These are phyloP conservation scores for Yarrowia divulgata DNA, from an alignment of 805 yeast genomes.

Conservation along the genomic window DNA sequence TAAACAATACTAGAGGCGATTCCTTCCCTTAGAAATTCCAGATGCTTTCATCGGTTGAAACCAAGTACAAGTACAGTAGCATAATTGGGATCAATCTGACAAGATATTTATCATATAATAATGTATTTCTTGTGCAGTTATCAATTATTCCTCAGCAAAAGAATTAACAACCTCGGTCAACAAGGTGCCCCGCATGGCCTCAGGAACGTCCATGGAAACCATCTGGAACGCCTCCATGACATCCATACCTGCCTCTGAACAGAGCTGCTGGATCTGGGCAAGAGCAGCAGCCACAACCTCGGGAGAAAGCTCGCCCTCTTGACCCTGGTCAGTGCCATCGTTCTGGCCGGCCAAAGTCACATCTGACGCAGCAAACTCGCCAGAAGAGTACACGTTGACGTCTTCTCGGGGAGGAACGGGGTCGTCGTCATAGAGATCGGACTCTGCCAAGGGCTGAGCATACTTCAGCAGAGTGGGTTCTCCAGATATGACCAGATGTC, in stretches of 20 bases:
- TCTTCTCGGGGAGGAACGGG: constrained; percentile 32
- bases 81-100: too few relatives aligned
- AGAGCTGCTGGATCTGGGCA: constrained; percentile 19
- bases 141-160: not conserved
- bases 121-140: not conserved
- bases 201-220: constrained; percentile 24
- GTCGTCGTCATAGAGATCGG: constrained; percentile 29
- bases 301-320: constrained; percentile 21
- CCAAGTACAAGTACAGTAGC: too few relatives aligned
- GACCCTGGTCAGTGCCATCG: constrained; percentile 10
- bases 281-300: constrained; percentile 30
- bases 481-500: constrained; percentile 36
- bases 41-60: too few relatives aligned
- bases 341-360: constrained; percentile 30
- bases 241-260: constrained; percentile 21
- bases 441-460: constrained; percentile 26
- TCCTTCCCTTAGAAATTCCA: too few relatives aligned
- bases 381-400: constrained; percentile 16
- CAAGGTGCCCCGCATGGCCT: not conserved
- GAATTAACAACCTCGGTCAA: constrained; percentile 1
- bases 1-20: too few relatives aligned
- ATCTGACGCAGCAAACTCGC: constrained; percentile 16
- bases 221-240: constrained; percentile 33
- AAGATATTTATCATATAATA: not conserved
- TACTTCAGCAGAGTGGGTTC: constrained; percentile 30